These are phyloP conservation scores for Phytophthora parvispora DNA, from an alignment of 352 stramenopile genomes.

Conservation along the genomic window DNA sequence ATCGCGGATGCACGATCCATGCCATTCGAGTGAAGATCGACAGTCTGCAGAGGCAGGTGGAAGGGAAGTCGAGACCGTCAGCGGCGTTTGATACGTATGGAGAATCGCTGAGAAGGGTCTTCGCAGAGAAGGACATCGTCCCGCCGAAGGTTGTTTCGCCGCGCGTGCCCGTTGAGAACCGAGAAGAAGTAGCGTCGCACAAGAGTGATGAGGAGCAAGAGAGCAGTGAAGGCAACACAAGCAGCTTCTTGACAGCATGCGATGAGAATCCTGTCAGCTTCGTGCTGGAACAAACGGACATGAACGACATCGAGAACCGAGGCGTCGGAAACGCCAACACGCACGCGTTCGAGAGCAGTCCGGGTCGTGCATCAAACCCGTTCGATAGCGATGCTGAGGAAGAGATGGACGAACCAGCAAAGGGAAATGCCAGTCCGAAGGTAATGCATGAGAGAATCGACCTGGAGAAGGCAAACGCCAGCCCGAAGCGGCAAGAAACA, in stretches of 20 bases:
- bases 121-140: conserved; percentile 12
- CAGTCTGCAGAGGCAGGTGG: conserved; percentile 36
- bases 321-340: not conserved
- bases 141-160: not conserved
- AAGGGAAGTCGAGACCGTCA: conserved; percentile 26
- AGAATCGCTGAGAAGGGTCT: conserved; percentile 22
- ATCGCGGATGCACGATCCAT: conserved; percentile 34
- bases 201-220: conserved; percentile 18
- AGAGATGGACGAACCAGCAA: conserved; percentile 7
- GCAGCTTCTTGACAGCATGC: conserved; percentile 5
- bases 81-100: conserved; percentile 33
- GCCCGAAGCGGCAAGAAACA: not conserved
- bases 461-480: not conserved
- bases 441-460: not conserved
- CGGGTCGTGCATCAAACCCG: not conserved
- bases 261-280: conserved; percentile 4
- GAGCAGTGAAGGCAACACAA: not conserved
- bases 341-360: not conserved
- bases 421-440: conserved; percentile 4
- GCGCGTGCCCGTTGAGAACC: not conserved
- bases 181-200: conserved; percentile 3
- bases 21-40: conserved; percentile 42
- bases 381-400: conserved; percentile 32
- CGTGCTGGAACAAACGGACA: conserved; percentile 1
- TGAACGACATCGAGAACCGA: conserved; percentile 2